Conservation (phyloP, 805 yeast species). For the Ogataea naganishii region DNA sequence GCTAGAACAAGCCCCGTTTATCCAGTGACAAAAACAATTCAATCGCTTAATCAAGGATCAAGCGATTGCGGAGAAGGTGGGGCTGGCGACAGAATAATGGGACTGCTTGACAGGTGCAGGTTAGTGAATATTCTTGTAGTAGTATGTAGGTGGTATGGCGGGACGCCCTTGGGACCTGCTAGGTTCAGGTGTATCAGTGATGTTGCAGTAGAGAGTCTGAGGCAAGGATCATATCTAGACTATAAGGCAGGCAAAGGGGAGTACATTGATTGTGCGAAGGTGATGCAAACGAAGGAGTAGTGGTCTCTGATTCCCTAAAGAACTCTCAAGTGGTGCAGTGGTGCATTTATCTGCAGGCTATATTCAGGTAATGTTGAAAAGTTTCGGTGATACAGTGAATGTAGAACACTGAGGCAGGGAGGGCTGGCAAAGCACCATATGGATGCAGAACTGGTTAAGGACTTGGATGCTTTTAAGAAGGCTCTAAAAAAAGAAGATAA, state of each 20-base stretch:
- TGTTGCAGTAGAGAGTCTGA: constrained; percentile 44
- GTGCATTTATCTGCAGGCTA: no score
- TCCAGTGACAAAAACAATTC: constrained; percentile 10
- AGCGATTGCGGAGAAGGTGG: constrained; percentile 71
- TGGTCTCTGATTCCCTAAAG: no score
- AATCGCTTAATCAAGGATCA: constrained; percentile 43
- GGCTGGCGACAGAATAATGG: constrained; percentile 54
- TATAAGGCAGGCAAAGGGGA: no score
- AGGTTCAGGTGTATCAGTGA: constrained; percentile 61
- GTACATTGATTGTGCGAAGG: no score
- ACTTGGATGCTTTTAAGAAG: constrained; percentile 20
- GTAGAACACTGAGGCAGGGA: no score
- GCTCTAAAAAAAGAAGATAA: constrained; percentile 41
- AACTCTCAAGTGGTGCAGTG: no score
- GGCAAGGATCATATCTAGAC: constrained; percentile 23
- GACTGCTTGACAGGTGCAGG: constrained; percentile 40
- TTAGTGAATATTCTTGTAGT: constrained; percentile 51
- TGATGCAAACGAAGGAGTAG: no score
- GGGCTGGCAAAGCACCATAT: no score
- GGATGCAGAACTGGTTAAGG: constrained; percentile 9
- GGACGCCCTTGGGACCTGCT: constrained; percentile 61
- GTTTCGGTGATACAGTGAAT: no score
- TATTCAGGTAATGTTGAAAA: no score
- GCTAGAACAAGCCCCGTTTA: background rate
- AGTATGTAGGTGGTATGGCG: constrained; percentile 80